Evolutionary conservation across 257 asterid genomes (phyloP).

Genomic region (Paraleonurus japonicus): DNA sequence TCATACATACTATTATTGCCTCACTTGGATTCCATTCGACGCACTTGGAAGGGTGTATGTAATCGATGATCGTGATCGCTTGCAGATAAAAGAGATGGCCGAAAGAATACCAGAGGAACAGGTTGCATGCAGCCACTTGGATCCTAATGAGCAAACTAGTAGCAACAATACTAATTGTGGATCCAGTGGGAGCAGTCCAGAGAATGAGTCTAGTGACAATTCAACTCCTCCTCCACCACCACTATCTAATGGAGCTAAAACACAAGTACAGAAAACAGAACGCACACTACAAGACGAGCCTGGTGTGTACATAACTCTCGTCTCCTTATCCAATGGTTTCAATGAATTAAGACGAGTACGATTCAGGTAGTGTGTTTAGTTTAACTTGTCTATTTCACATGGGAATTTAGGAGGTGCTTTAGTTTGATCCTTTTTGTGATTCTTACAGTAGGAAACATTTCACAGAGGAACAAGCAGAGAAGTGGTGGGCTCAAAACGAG

Average conservation of each 20-base stretch:
- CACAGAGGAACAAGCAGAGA: conserved; percentile 81
- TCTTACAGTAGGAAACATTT: conserved; percentile 67
- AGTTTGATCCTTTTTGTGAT: background rate
- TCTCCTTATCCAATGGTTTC: conserved; percentile 52
- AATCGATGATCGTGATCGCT: background rate
- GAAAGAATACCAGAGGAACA: conserved; percentile 46
- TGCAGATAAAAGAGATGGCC: conserved; percentile 71
- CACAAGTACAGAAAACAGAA: conserved; percentile 50
- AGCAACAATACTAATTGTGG: conserved; percentile 27
- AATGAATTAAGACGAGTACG: conserved; percentile 86
- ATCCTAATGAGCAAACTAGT: conserved; percentile 27
- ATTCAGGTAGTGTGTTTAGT: conserved; percentile 61
- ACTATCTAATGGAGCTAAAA: conserved; percentile 42
- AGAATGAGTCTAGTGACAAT: conserved; percentile 44
- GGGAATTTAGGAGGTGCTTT: background rate
- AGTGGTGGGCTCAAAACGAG: conserved; percentile 85
- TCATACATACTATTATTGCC: background rate
- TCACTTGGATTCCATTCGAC: background rate
- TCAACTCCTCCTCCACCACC: conserved; percentile 26
- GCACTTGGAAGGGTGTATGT: conserved; percentile 1
- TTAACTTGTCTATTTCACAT: background rate
- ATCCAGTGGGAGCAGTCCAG: conserved; percentile 46
- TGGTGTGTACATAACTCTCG: conserved; percentile 75
- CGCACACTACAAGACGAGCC: conserved; percentile 64
- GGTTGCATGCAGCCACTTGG: conserved; percentile 30